Evolutionary conservation across 2,329 filamentous ascomycete species (phyloP), one percentile per base, ranked within the genome.

Genomic region (Colletotrichum sp.): DNA sequence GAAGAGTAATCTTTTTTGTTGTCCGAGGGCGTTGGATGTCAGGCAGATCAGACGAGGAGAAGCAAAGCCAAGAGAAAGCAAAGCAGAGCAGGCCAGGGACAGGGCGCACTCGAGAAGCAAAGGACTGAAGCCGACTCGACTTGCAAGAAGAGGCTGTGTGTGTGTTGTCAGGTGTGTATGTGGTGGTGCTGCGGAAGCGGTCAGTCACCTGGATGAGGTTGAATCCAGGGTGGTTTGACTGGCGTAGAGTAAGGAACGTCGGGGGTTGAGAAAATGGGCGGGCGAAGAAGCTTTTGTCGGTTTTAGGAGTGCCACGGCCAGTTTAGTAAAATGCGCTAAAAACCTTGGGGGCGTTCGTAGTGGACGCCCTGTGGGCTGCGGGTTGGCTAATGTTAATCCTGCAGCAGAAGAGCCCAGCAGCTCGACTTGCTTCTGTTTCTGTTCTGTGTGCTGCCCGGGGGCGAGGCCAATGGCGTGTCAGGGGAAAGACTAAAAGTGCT

Each of bases 221-320:
- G 69, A 67, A 28, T 5, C 43, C 65, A 56, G 36, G 52, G 56
- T 70, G 61, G 67, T 15, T n/a, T 21, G 48, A 56, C 65, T 30
- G 26, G 21, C 18, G 36, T n/a, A 52, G 52, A 16, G 26, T 16
- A 38, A 43, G 28, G 24, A 61, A 60, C 67, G 67, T 70, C 56
- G 38, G 38, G 28, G 38, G 16, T 72, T 62, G 62, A 72, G 43
- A 62, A 72, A 21, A 70, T 60, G 73, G 73, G 70, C 15, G 64
- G 64, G 58, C 62, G 70, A 75, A 52, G 43, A 52, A 75, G 73
- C 73, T 75, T 75, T 73, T 75, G 73, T 58, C 60, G 70, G 70
- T 68, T 73, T 75, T 58, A 38, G 68, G 71, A 62, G 73, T 48
- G 62, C 73, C 73, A 73, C 56, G 58, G 55, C 70, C 56, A 75